These are phyloP conservation scores for Elsinoe fawcettii DNA, from an alignment of 2,329 filamentous ascomycete genomes.

Conservation along the genomic window DNA sequence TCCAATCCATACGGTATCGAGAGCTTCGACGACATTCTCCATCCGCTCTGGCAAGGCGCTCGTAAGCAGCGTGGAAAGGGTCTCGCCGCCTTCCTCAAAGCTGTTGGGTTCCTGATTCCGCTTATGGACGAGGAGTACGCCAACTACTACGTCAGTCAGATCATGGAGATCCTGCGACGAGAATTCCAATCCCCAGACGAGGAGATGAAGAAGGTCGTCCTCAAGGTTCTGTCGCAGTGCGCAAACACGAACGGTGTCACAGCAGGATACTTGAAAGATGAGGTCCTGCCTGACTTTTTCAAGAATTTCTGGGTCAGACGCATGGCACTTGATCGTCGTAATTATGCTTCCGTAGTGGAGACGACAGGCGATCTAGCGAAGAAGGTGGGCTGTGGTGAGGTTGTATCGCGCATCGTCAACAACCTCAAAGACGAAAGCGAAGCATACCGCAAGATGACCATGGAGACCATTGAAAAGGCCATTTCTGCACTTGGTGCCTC, in stretches of 20 bases:
- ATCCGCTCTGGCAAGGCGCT: slow-evolving; percentile 93
- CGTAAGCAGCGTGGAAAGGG: slow-evolving; percentile 95
- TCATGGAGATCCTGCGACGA: slow-evolving; percentile 95
- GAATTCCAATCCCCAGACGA: slow-evolving; percentile 97
- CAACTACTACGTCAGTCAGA: slow-evolving; percentile 97
- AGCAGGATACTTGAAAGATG: slow-evolving; percentile 86
- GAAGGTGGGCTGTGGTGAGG: slow-evolving; percentile 95
- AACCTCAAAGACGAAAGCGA: slow-evolving; percentile 98
- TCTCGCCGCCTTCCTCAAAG: slow-evolving; percentile 90
- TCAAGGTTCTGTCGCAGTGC: slow-evolving; percentile 95
- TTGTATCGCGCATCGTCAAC: slow-evolving; percentile 83
- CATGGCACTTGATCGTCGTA: slow-evolving; percentile 95
- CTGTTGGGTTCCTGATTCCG: slow-evolving; percentile 95
- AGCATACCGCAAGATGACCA: slow-evolving; percentile 97
- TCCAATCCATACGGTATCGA: slow-evolving; percentile 98
- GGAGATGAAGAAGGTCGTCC: slow-evolving; percentile 99
- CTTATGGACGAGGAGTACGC: slow-evolving; percentile 99
- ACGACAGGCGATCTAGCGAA: slow-evolving; percentile 95
- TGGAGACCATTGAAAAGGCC: slow-evolving; percentile 95
- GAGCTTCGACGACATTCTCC: slow-evolving; percentile 95
- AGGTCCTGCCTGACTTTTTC: slow-evolving; percentile 93
- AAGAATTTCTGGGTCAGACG: slow-evolving; percentile 97
- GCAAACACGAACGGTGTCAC: slow-evolving; percentile 92
- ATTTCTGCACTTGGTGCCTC: slow-evolving; percentile 88
- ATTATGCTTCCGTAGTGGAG: slow-evolving; percentile 96